Evolutionary conservation across 2,329 filamentous ascomycete genomes (phyloP), one percentile per base, ranked within the genome.

Genomic region (Blastomyces gilchristii): DNA sequence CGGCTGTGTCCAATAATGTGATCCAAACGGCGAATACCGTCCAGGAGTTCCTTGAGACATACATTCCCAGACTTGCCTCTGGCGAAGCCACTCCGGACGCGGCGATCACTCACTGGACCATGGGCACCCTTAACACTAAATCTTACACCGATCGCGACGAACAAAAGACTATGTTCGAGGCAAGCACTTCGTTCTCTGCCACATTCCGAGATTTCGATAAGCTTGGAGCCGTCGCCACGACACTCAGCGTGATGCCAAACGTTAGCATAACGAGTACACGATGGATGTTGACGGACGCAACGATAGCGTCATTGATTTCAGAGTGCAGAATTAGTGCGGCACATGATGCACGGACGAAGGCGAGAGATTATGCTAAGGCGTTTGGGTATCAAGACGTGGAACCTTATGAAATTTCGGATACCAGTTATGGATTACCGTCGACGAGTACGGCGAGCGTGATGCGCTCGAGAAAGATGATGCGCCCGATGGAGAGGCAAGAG

Each of bases 231-330:
- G 22, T 34, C 25, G 12, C 57, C 14, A 28, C 25, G n/a, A 25
- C 18, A 41, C 57, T 58, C 22, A 47, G 39, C 22, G 57, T 58
- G 16, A 58, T 58, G 7, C 57, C 57, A 43, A 45, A 34, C 39
- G 57, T 58, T 14, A 45, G 14, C 22, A 31, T 58, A 43, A 31
- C 22, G 16, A 11, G 14, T 16, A 16, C 34, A 41, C 7, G 12
- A 31, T 58, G 57, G 57, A 45, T 16, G 57, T 22, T 58, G n/a
- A 58, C 57, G 8, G 57, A 58, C 57, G 22, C 41, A 58, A 47
- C 57, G 22, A 39, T 58, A 31, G 22, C 41, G n/a, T 58, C 57
- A 7, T 25, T 47, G 22, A 41, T 22, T 39, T 28, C 56, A 22
- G 56, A 58, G 28, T 39, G 41, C 41, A n/a, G 56, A 22, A 45